phyloP scores from a whole-genome alignment of 2,329 filamentous ascomycete genomes.

The Plectosphaerella cucumerina region DNA sequence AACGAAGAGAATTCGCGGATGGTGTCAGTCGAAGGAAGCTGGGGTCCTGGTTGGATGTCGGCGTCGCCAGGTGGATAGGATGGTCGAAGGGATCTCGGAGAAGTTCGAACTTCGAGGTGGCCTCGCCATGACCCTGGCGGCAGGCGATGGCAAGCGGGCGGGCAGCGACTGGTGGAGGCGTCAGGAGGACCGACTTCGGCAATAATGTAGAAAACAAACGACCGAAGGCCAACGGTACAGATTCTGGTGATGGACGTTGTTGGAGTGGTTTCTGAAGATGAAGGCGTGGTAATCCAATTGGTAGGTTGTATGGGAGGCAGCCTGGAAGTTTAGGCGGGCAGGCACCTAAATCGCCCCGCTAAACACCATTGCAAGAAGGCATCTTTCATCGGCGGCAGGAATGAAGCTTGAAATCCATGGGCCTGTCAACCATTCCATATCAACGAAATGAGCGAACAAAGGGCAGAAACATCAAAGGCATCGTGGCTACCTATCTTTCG shows the following conservation, averaged over 20 bases:
- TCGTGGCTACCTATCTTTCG: no score
- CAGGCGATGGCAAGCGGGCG: constrained; percentile 6
- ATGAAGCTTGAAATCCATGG: no score
- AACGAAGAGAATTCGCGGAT: constrained; percentile 6
- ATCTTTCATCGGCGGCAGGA: no score
- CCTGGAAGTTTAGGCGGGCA: not conserved
- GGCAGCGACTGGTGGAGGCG: not conserved
- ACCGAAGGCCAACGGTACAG: not conserved
- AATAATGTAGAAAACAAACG: constrained; percentile 5
- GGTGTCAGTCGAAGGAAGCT: not conserved
- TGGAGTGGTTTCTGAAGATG: no score
- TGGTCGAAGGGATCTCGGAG: not conserved
- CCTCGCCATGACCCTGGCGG: constrained; percentile 1
- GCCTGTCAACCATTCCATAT: no score
- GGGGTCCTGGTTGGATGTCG: not conserved
- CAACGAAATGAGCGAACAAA: no score
- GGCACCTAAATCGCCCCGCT: not conserved
- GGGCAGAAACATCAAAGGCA: no score
- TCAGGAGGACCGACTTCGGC: not conserved
- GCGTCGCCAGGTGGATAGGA: not conserved
- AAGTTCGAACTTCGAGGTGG: not conserved
- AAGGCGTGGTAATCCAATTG: not conserved
- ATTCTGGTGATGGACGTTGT: no score
- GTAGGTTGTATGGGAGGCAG: not conserved
- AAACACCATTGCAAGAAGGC: not conserved